Conservation (phyloP, 192 early-diverging fungal species). For the Backusella liffmaniae region DNA sequence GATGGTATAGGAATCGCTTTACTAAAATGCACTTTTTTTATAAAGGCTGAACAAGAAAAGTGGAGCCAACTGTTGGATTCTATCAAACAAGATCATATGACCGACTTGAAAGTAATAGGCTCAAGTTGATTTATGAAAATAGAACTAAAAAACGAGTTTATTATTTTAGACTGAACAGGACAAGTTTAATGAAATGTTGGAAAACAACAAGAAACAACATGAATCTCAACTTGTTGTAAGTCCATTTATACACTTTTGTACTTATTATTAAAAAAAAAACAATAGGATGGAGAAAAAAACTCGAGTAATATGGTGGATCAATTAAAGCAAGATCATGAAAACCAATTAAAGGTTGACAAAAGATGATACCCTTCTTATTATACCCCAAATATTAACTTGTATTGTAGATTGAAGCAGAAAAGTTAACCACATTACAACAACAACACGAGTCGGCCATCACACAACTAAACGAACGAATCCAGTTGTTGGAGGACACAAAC, state of each 20-base stretch:
- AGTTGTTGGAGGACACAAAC: not conserved
- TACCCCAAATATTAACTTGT: not conserved
- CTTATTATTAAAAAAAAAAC: not conserved
- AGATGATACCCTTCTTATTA: not conserved
- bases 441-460: not conserved
- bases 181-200: not conserved
- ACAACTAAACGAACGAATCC: not conserved
- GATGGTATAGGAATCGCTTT: not conserved
- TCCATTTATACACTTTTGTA: too few species aligned
- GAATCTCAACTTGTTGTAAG: not conserved
- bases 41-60: not conserved
- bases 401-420: constrained; percentile 1
- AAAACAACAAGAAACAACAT: not conserved
- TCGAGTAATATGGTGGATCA: not conserved
- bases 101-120: not conserved
- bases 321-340: not conserved
- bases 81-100: not conserved
- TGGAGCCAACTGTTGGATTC: not conserved
- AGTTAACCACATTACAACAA: not conserved
- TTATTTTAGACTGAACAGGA: constrained; percentile 1
- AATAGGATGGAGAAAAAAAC: not conserved
- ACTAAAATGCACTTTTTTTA: not conserved
- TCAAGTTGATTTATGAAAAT: not conserved
- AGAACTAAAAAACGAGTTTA: not conserved
- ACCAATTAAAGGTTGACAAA: not conserved